phyloP scores from a whole-genome alignment of 257 asterid genomes.

The Petunia secreta region DNA sequence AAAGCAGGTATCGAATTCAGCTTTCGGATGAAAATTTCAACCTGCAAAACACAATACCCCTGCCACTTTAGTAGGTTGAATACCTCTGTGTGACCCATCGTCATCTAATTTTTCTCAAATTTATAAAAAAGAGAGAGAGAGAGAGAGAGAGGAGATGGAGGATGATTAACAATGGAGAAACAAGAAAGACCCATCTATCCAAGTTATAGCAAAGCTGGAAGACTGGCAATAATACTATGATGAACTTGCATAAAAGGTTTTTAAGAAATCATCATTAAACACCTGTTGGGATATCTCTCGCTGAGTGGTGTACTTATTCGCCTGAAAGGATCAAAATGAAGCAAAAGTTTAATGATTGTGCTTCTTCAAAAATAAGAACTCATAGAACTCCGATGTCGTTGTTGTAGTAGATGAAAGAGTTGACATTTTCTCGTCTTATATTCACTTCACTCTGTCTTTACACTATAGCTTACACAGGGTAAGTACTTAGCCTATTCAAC shows the following conservation, averaged over 20 bases:
- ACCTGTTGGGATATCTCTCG: conserved; percentile 91
- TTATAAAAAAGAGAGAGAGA: no score
- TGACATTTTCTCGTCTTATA: no score
- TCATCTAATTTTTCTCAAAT: no score
- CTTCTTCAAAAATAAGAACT: conserved; percentile 17
- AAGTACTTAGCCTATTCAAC: no score
- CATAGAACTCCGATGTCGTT: neutral
- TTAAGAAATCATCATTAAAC: conserved; percentile 30
- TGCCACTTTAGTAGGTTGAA: neutral
- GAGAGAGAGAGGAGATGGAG: neutral
- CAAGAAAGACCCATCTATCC: conserved; percentile 1
- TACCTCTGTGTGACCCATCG: neutral
- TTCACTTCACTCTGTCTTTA: no score
- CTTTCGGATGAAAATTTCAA: conserved; percentile 78
- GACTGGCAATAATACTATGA: neutral
- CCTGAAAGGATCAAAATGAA: conserved; percentile 46
- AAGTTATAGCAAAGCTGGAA: neutral
- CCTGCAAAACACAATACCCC: conserved; percentile 46
- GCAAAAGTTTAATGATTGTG: conserved; percentile 3
- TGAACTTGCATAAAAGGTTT: conserved; percentile 9
- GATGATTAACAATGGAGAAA: neutral
- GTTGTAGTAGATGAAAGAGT: no score
- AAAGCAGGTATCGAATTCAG: conserved; percentile 93
- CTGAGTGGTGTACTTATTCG: conserved; percentile 70
- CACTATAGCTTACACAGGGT: no score